phyloP scores from a whole-genome alignment of 2,329 filamentous ascomycete species.

The Cucurbitaria berberidis region DNA sequence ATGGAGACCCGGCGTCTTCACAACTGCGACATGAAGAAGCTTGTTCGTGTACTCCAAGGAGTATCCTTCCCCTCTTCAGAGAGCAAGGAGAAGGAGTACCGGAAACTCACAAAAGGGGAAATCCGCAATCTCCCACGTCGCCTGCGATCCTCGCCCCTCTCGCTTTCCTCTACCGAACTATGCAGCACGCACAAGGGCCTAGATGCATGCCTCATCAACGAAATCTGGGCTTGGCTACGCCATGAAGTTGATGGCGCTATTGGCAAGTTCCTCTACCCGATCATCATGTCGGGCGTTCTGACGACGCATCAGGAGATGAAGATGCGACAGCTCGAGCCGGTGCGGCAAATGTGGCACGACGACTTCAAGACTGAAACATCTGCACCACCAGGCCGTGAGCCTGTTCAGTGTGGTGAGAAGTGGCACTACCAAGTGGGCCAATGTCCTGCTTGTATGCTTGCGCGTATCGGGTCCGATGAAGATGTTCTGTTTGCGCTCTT shows the following conservation, averaged over 20 bases:
- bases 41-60: conserved; percentile 27
- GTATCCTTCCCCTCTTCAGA: conserved; percentile 6
- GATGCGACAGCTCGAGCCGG: conserved; percentile 37
- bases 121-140: conserved; percentile 32
- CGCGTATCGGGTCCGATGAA: conserved; percentile 34
- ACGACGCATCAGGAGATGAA: conserved; percentile 17
- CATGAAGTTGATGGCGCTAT: conserved; percentile 32
- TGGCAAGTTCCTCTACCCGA: conserved; percentile 34
- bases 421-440: conserved; percentile 31
- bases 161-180: conserved; percentile 16
- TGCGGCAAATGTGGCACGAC: conserved; percentile 32
- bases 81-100: conserved; percentile 8
- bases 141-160: conserved; percentile 25
- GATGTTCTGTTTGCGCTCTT: conserved; percentile 33
- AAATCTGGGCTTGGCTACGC: conserved; percentile 30
- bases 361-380: conserved; percentile 21
- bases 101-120: conserved; percentile 8
- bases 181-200: conserved; percentile 36
- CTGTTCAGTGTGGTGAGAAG: conserved; percentile 17
- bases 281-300: conserved; percentile 29
- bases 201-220: conserved; percentile 21
- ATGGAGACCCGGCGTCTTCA: conserved; percentile 25
- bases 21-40: conserved; percentile 31
- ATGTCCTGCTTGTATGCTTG: conserved; percentile 41
- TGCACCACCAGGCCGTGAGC: conserved; percentile 22